phyloP scores from a whole-genome alignment of 116 monocot genomes.

The Phalaenopsis hybrid region DNA sequence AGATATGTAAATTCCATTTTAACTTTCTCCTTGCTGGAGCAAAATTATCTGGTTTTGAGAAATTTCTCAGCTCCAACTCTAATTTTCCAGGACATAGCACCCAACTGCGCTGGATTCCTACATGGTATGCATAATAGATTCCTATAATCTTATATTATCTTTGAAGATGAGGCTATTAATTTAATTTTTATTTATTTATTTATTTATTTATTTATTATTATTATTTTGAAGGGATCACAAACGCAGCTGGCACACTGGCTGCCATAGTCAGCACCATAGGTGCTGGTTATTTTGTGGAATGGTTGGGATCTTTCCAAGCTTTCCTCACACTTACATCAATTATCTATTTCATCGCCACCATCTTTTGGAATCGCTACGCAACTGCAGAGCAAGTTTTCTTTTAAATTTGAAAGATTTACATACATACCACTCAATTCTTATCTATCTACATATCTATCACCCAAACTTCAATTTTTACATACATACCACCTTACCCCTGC shows the following conservation, averaged over 20 bases:
- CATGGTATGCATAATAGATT: slow-evolving; percentile 44
- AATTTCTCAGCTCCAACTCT: neutral
- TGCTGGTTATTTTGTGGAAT: slow-evolving; percentile 77
- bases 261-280: slow-evolving; percentile 90
- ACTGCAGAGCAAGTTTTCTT: slow-evolving; percentile 81
- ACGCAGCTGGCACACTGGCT: slow-evolving; percentile 65
- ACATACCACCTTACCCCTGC: too few species aligned
- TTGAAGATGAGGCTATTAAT: neutral
- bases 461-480: too few species aligned
- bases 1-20: too few species aligned
- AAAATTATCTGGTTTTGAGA: neutral
- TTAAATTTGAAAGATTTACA: slow-evolving; percentile 9
- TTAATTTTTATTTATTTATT: neutral
- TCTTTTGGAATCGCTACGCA: slow-evolving; percentile 70
- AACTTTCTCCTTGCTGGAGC: neutral
- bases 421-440: too few species aligned
- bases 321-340: slow-evolving; percentile 73
- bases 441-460: too few species aligned
- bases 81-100: slow-evolving; percentile 71
- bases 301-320: slow-evolving; percentile 91
- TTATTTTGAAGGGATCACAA: slow-evolving; percentile 54
- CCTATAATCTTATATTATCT: neutral
- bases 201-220: neutral
- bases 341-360: slow-evolving; percentile 56
- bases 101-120: slow-evolving; percentile 72